Evolutionary conservation across 331 rosid genomes (phyloP), one percentile per base, ranked within the genome.

Genomic region (Quercus phellos): DNA sequence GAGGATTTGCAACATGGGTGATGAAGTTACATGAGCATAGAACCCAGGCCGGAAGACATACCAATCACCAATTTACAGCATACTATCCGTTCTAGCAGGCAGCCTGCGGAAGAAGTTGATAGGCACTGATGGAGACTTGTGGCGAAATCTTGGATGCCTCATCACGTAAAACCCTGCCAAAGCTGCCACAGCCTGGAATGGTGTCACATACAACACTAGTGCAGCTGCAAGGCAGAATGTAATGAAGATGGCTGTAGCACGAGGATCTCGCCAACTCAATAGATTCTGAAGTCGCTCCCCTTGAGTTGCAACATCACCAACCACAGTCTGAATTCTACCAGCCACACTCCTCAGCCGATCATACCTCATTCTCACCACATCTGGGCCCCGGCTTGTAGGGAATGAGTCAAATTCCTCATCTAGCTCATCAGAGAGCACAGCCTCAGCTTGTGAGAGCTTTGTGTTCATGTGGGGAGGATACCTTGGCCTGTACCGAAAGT

Each of bases 211-310:
- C 77, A 94, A 24, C 73, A 84, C 96, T 17, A 89, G 5, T 3
- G 99, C 91, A 51, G 88, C 83, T 70, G 87, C 76, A 59, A 92
- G 79, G 81, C 99, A 94, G 68, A 91, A 86, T 6, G 63, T 74
- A 76, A 94, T 77, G 79, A 87, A 94, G 68, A 94, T 85, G 63
- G 82, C 19, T 0, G 94, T 90, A 74, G 98, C 98, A 4, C 97
- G 98, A 27, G 99, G 94, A 85, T 94, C 99, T 1, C 97, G 85
- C 99, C 99, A 94, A 85, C 88, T 94, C 56, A 94, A 87, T 18
- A 94, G 94, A n/a, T 96, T 92, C 71, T 89, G 97, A 4, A 94
- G 17, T 66, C 98, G 90, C 84, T 94, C 99, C 55, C 97, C 97
- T 85, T 94, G 98, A 1, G 98, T 84, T 26, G 97, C 99, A 7